These are phyloP conservation scores for Brassica hybrid DNA, from an alignment of 441 rosid genomes.

Conservation along the genomic window DNA sequence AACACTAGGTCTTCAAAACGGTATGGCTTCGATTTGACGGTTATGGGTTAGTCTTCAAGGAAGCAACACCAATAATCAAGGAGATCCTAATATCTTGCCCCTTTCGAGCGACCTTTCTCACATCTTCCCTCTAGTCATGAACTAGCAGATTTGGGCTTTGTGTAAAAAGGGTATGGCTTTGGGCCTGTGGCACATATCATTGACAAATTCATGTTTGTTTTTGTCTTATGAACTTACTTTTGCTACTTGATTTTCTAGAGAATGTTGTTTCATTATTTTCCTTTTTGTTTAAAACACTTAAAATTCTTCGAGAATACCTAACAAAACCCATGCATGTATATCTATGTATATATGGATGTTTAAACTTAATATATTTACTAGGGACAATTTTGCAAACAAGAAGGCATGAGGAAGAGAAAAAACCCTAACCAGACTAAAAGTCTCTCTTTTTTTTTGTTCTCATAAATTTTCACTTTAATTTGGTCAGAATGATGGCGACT, in stretches of 20 bases:
- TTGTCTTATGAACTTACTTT: not conserved
- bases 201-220: not conserved
- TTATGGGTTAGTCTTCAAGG: no score
- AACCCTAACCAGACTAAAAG: not conserved
- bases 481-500: not conserved
- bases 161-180: not conserved
- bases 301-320: not conserved
- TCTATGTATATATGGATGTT: no score
- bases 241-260: not conserved
- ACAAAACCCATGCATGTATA: not conserved
- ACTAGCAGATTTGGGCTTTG: not conserved
- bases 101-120: not conserved
- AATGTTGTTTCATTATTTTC: not conserved
- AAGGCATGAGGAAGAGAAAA: not conserved
- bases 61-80: no score
- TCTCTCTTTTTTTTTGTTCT: not conserved
- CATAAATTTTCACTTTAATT: not conserved
- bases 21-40: no score
- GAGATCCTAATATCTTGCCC: no score
- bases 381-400: not conserved
- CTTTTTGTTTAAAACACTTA: not conserved
- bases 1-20: no score
- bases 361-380: no score
- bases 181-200: no score
- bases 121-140: not conserved